Percentiles rank a stretch among this genome's conserved stretches.
Conservation (phyloP, 306 rosid genomes). For the Arachis stenosperma region DNA sequence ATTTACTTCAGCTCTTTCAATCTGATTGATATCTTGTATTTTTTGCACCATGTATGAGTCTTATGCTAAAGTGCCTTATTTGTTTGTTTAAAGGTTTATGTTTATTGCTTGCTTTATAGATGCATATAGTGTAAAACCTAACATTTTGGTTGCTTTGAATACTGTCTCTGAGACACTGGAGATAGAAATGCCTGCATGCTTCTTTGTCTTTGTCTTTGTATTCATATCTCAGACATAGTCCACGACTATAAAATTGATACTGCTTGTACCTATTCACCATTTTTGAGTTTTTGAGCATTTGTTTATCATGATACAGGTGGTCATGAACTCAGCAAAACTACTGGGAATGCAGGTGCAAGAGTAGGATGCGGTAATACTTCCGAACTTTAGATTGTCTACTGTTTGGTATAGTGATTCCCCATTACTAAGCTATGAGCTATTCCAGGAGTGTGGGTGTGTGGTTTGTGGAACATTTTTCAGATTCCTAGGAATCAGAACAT, state of each 20-base stretch:
- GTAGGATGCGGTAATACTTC: conserved; percentile 71
- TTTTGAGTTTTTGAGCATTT: background rate
- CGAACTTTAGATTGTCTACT: conserved; percentile 15
- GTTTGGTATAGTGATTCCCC: conserved; percentile 4
- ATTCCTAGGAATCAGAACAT: no score
- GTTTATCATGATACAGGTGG: conserved; percentile 57
- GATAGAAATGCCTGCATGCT: no score
- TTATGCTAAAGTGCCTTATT: conserved; percentile 1
- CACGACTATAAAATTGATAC: background rate
- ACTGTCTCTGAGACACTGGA: no score
- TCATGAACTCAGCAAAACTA: conserved; percentile 80
- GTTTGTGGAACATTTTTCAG: no score
- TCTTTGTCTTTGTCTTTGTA: no score
- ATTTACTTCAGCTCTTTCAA: background rate
- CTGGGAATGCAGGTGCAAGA: conserved; percentile 94
- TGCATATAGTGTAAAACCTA: no score
- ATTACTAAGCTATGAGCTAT: background rate
- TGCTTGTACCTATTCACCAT: background rate
- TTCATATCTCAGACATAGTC: no score
- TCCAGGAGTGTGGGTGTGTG: background rate
- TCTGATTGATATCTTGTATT: conserved; percentile 15
- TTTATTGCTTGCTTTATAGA: background rate
- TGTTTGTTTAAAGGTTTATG: background rate
- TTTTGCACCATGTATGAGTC: background rate
- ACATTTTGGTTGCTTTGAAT: no score